Percentiles rank a stretch among this genome's conserved stretches.
phyloP scores from a whole-genome alignment of 73 alveolate species.

The Stentor coeruleus region DNA sequence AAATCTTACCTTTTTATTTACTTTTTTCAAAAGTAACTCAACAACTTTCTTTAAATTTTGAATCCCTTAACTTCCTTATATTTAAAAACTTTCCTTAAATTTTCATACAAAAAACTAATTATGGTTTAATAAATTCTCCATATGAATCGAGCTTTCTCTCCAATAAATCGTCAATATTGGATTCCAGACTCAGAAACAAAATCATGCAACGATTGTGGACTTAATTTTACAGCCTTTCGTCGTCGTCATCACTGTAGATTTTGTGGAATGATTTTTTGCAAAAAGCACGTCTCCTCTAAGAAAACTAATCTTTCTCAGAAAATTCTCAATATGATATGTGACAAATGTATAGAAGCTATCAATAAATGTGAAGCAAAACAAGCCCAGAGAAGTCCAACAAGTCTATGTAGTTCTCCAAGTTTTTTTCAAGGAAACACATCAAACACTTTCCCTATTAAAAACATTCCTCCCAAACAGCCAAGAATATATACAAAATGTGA shows the following conservation, averaged over 20 bases:
- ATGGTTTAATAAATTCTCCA: too few species aligned
- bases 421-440: background rate
- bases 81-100: too few species aligned
- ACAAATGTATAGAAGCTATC: background rate
- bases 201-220: background rate
- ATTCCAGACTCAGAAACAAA: background rate
- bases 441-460: background rate
- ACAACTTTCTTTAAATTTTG: too few species aligned
- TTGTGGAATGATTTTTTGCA: constrained; percentile 23
- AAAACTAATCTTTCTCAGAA: background rate
- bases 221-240: background rate
- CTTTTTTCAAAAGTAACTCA: too few species aligned
- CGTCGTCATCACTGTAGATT: constrained; percentile 26
- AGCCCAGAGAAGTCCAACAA: background rate
- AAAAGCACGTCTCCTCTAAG: background rate
- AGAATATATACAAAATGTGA: background rate
- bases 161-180: too few species aligned
- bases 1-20: too few species aligned
- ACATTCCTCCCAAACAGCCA: too few species aligned
- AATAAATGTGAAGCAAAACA: background rate
- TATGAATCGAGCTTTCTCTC: too few species aligned
- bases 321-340: background rate
- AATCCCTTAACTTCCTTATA: too few species aligned
- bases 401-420: background rate
- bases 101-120: too few species aligned